phyloP scores from a whole-genome alignment of 2,329 filamentous ascomycete genomes.

The Neonectria sp. region DNA sequence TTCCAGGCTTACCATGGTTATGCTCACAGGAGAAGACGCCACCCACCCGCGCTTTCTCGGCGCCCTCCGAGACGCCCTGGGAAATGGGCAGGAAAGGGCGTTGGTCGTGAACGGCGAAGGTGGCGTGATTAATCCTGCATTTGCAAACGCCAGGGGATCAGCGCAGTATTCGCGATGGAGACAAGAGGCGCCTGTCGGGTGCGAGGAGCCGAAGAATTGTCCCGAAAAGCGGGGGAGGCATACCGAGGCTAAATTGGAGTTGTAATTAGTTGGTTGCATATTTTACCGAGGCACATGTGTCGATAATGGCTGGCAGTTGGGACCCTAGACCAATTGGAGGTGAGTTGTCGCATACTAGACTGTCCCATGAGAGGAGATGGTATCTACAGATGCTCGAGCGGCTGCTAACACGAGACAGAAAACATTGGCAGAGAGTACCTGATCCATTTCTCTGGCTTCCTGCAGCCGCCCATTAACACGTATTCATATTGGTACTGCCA shows the following conservation, averaged over 20 bases:
- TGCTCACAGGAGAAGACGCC: constrained; percentile 24
- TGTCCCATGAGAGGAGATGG: no score
- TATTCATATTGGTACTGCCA: no score
- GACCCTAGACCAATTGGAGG: no score
- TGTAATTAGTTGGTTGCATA: not conserved
- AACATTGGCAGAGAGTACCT: no score
- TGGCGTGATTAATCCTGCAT: not conserved
- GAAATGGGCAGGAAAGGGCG: not conserved
- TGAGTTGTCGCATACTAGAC: no score
- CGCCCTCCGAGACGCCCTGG: not conserved
- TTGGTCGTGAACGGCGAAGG: not conserved
- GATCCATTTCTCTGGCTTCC: no score
- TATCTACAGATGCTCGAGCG: no score
- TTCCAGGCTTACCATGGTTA: not conserved
- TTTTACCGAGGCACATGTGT: not conserved
- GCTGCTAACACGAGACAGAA: no score
- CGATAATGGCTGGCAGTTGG: not conserved
- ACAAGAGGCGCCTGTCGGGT: constrained; percentile 11
- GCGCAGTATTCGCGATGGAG: constrained; percentile 4
- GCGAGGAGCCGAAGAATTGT: not conserved
- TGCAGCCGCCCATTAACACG: no score
- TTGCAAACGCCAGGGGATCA: not conserved
- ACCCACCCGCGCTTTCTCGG: constrained; percentile 23
- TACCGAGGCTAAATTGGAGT: not conserved
- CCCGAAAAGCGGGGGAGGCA: not conserved